Percentiles rank a stretch among this genome's conserved stretches.
Conservation (phyloP, 2,329 filamentous ascomycete species). For the Colletotrichum scovillei region DNA sequence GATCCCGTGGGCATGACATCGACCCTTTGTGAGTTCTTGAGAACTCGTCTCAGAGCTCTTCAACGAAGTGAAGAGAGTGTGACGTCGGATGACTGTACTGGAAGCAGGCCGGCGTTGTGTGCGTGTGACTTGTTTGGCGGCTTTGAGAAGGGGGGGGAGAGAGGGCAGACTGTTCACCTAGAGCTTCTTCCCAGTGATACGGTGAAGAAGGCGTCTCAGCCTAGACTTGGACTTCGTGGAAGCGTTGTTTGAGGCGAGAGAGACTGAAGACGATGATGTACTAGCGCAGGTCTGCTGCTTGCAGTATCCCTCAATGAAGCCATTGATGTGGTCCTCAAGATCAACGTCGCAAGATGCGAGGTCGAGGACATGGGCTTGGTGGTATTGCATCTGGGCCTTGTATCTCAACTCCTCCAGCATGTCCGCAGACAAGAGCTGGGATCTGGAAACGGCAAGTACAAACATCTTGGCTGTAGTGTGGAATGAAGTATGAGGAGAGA, state of each 20-base stretch:
- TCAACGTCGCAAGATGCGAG: background rate
- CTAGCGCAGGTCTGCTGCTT: background rate
- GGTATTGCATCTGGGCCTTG: slow-evolving; percentile 11
- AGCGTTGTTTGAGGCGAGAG: background rate
- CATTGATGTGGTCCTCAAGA: slow-evolving; percentile 20
- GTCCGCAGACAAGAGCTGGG: background rate
- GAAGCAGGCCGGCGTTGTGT: background rate
- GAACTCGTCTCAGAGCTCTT: background rate
- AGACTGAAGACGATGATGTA: background rate
- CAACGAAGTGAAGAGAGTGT: background rate
- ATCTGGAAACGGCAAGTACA: background rate
- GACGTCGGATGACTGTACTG: background rate
- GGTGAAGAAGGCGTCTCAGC: background rate
- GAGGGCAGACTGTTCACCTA: background rate
- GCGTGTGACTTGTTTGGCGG: too few species aligned
- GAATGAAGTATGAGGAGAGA: background rate
- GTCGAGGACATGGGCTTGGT: slow-evolving; percentile 2
- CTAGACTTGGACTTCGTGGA: background rate
- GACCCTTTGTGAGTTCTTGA: background rate
- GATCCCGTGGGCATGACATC: background rate
- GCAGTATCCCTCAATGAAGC: slow-evolving; percentile 24
- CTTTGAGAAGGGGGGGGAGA: too few species aligned
- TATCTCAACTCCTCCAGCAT: slow-evolving; percentile 1
- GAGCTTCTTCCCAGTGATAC: background rate
- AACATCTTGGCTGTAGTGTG: background rate